Conservation (phyloP, 2,329 filamentous ascomycete species). For the Canariomyces notabilis region DNA sequence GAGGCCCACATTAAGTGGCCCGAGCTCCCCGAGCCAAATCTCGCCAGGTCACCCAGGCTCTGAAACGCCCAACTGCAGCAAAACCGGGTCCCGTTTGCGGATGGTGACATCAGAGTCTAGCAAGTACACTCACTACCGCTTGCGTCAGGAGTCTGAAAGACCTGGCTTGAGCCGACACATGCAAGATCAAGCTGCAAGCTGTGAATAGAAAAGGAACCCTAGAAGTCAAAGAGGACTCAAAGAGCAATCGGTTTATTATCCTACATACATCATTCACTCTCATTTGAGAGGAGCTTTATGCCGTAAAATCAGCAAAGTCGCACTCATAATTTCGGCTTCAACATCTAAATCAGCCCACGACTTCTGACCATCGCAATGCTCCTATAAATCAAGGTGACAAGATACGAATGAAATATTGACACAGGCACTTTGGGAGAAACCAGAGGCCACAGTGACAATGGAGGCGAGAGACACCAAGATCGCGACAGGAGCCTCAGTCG, state of each 20-base stretch:
- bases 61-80: neutral
- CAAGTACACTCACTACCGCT: neutral
- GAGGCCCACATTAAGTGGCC: slow-evolving; percentile 2
- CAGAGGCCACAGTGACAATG: slow-evolving; percentile 24
- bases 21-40: slow-evolving; percentile 2
- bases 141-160: slow-evolving; percentile 14
- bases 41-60: neutral
- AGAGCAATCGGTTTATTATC: too few species aligned
- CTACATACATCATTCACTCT: too few species aligned
- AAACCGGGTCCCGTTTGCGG: slow-evolving; percentile 10
- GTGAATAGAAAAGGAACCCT: neutral
- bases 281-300: too few species aligned
- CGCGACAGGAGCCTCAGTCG: slow-evolving; percentile 43
- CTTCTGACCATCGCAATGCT: neutral
- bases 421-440: neutral
- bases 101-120: slow-evolving; percentile 21
- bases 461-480: slow-evolving; percentile 28
- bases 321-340: too few species aligned
- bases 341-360: neutral
- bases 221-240: too few species aligned
- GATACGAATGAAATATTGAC: neutral
- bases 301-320: too few species aligned
- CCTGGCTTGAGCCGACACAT: neutral
- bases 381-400: neutral
- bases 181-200: neutral